A percentile compares a stretch with the other conserved stretches of the same genome.
phyloP scores from a whole-genome alignment of 2,329 filamentous ascomycete species.

The Pezicula neosporulosa region DNA sequence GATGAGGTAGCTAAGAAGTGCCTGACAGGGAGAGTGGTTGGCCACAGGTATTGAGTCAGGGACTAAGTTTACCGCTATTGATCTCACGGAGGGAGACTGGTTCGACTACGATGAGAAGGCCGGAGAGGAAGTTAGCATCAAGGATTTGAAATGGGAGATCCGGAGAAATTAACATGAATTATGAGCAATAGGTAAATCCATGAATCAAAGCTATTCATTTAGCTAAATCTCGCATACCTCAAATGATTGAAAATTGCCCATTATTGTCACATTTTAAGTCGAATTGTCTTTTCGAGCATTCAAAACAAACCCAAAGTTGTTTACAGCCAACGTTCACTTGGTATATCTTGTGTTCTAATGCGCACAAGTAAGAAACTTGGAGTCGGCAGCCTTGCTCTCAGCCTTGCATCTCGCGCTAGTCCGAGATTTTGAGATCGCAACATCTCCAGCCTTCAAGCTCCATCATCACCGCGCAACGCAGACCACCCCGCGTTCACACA shows the following conservation, averaged over 20 bases:
- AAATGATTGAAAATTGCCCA: neutral
- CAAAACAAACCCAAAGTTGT: no score
- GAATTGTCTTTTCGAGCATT: no score
- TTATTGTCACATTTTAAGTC: no score
- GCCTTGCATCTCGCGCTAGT: slow-evolving; percentile 9
- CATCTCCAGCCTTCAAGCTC: slow-evolving; percentile 15
- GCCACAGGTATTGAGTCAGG: slow-evolving; percentile 76
- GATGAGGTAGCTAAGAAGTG: slow-evolving; percentile 4
- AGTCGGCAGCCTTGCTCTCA: neutral
- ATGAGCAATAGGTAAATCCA: neutral
- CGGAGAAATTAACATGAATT: slow-evolving; percentile 20
- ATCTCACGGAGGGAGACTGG: slow-evolving; percentile 90
- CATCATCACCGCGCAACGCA: slow-evolving; percentile 6
- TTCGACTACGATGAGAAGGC: slow-evolving; percentile 97
- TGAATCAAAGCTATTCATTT: neutral
- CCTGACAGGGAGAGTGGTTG: slow-evolving; percentile 76
- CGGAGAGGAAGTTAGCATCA: slow-evolving; percentile 87
- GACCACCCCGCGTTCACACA: slow-evolving; percentile 13
- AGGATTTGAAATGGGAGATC: slow-evolving; percentile 84
- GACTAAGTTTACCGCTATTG: slow-evolving; percentile 78
- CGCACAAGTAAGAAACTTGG: no score
- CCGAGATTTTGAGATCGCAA: slow-evolving; percentile 14
- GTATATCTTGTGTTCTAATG: no score
- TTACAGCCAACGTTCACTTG: no score
- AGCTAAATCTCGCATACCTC: neutral